Percentiles rank a stretch among this genome's conserved stretches.
These are phyloP conservation scores for Caulochytrium protostelioides DNA, from an alignment of 371 early-diverging fungal genomes.

Conservation along the genomic window DNA sequence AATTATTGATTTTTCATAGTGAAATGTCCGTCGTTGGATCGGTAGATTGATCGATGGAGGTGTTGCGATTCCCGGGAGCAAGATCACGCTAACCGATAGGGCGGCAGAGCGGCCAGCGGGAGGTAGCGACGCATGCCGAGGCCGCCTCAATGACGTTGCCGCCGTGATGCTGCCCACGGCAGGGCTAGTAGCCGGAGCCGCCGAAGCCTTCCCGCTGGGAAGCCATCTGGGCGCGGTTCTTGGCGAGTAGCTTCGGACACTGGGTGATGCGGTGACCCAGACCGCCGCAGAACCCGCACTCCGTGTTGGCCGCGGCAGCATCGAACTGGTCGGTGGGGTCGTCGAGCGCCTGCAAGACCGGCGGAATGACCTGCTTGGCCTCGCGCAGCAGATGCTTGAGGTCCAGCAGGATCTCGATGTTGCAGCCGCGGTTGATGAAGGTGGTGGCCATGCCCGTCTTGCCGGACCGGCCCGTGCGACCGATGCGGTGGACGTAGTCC, in stretches of 20 bases:
- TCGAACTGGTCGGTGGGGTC: conserved; percentile 70
- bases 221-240: conserved; percentile 35
- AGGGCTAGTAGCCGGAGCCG: no score
- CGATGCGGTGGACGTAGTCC: conserved; percentile 94
- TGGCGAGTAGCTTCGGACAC: conserved; percentile 65
- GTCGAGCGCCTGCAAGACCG: conserved; percentile 55
- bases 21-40: no score
- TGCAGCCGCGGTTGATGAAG: conserved; percentile 69
- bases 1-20: no score
- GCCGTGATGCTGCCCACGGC: no score
- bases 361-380: conserved; percentile 82
- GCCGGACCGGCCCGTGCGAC: conserved; percentile 95
- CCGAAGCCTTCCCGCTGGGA: conserved; percentile 18
- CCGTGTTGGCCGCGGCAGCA: conserved; percentile 30
- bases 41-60: no score
- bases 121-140: no score
- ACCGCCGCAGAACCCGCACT: conserved; percentile 86
- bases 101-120: no score
- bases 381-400: conserved; percentile 77
- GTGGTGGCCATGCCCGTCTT: conserved; percentile 90
- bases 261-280: conserved; percentile 79
- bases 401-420: conserved; percentile 73
- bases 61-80: no score
- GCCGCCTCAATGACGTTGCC: no score
- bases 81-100: no score